Conservation (phyloP, 495 filamentous ascomycete species). For the Neurospora sp. region DNA sequence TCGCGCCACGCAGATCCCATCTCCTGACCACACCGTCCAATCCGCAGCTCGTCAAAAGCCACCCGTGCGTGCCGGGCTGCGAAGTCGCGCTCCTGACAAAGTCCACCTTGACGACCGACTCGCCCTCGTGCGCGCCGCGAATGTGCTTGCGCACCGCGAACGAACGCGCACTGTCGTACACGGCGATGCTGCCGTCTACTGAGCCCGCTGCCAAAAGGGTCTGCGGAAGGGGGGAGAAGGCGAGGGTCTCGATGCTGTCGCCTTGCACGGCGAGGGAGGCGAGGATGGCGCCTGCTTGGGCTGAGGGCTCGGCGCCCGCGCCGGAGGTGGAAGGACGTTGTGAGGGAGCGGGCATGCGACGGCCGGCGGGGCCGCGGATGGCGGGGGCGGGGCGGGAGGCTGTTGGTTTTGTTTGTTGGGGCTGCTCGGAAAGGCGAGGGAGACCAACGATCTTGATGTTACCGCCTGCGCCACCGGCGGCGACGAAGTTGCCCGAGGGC, state of each 20-base stretch:
- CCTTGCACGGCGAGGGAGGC: conserved; percentile 54
- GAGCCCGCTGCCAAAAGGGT: conserved; percentile 77
- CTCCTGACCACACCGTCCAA: conserved; percentile 78
- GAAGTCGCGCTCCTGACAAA: conserved; percentile 49
- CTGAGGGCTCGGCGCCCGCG: conserved; percentile 28
- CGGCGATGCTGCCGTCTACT: conserved; percentile 80
- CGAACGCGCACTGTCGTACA: conserved; percentile 75
- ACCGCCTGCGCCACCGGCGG: conserved; percentile 79
- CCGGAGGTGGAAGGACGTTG: neutral
- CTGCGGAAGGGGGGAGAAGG: conserved; percentile 57
- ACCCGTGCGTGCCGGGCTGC: conserved; percentile 20
- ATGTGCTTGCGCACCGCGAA: conserved; percentile 78
- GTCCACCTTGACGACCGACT: conserved; percentile 81
- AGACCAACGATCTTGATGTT: conserved; percentile 74
- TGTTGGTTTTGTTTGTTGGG: conserved; percentile 19
- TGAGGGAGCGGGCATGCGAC: conserved; percentile 2
- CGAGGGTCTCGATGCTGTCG: conserved; percentile 67
- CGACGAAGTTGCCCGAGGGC: conserved; percentile 66
- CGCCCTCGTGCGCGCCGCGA: conserved; percentile 69
- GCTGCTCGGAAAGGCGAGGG: conserved; percentile 53
- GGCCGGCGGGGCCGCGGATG: conserved; percentile 4
- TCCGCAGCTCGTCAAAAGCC: conserved; percentile 70
- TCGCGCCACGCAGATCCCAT: conserved; percentile 81
- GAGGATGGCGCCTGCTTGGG: conserved; percentile 72
- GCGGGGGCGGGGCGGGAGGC: conserved; percentile 8